Evolutionary conservation across 1,284 basidiomycete genomes (phyloP).

Genomic region (Earliella scabrosa): DNA sequence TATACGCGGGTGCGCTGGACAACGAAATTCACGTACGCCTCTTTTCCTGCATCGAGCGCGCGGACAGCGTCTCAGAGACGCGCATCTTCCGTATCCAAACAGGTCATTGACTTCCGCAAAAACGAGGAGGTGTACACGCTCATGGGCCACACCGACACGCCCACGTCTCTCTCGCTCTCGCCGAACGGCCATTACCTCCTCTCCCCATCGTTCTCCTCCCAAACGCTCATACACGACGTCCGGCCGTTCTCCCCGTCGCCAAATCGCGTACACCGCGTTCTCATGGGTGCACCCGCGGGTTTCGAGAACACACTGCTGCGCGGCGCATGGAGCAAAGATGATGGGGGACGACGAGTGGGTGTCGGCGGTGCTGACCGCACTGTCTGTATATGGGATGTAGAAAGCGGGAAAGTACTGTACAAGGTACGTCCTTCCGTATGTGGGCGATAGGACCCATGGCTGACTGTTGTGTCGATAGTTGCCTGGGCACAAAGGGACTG

Average conservation of each 20-base stretch:
- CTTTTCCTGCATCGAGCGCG: slow-evolving; percentile 1
- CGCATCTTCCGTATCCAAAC: background rate
- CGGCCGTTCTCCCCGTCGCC: slow-evolving; percentile 89
- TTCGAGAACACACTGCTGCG: slow-evolving; percentile 86
- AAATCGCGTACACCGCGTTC: slow-evolving; percentile 77
- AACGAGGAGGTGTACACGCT: slow-evolving; percentile 77
- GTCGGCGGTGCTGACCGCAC: slow-evolving; percentile 83
- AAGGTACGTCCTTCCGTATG: slow-evolving; percentile 57
- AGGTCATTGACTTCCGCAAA: slow-evolving; percentile 90
- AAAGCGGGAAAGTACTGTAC: slow-evolving; percentile 83
- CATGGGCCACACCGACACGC: slow-evolving; percentile 85
- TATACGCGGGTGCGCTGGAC: slow-evolving; percentile 90
- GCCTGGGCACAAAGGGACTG: slow-evolving; percentile 93
- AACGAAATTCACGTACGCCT: slow-evolving; percentile 88
- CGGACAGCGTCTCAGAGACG: background rate
- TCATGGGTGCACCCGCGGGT: slow-evolving; percentile 87
- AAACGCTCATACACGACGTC: slow-evolving; percentile 87
- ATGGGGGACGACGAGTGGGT: slow-evolving; percentile 72
- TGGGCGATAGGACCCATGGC: background rate
- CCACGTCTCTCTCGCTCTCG: slow-evolving; percentile 86
- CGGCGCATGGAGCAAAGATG: slow-evolving; percentile 83
- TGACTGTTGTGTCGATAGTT: slow-evolving; percentile 49
- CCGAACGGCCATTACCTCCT: slow-evolving; percentile 86
- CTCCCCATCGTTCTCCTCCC: slow-evolving; percentile 87
- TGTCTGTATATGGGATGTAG: slow-evolving; percentile 94